Evolutionary conservation across 495 filamentous ascomycete species (phyloP).

Genomic region (Aspergillus indologenus): DNA sequence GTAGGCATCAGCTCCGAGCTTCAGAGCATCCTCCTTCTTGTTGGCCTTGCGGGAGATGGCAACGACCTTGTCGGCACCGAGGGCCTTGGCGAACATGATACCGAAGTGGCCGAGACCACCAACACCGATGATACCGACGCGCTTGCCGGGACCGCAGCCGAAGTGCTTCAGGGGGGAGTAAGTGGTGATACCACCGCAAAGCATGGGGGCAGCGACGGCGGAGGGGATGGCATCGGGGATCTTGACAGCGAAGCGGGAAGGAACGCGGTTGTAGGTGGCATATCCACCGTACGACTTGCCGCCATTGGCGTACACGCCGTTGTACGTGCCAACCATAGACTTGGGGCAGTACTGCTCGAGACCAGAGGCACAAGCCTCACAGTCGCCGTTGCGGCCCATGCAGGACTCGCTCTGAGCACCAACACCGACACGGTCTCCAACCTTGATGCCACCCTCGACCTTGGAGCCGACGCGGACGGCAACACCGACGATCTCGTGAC

Average conservation of each 20-base stretch:
- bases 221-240: conserved; percentile 59
- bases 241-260: conserved; percentile 67
- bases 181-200: conserved; percentile 73
- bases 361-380: conserved; percentile 57
- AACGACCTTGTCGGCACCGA: conserved; percentile 67
- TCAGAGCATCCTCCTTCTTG: conserved; percentile 65
- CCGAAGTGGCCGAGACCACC: conserved; percentile 70
- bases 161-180: conserved; percentile 65
- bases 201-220: conserved; percentile 65
- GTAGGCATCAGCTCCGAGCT: conserved; percentile 53
- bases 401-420: conserved; percentile 71
- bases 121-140: conserved; percentile 71
- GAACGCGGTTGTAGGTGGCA: conserved; percentile 62
- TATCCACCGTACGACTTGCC: conserved; percentile 61
- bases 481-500: conserved; percentile 75
- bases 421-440: conserved; percentile 80
- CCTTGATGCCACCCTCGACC: conserved; percentile 55
- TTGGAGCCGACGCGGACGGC: conserved; percentile 69
- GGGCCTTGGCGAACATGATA: conserved; percentile 52
- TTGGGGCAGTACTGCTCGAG: conserved; percentile 59
- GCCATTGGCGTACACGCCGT: conserved; percentile 32
- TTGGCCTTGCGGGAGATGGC: conserved; percentile 61
- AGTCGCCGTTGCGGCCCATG: conserved; percentile 48
- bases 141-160: conserved; percentile 69
- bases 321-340: conserved; percentile 39